A percentile compares a stretch with the other conserved stretches of the same genome.
Conservation (phyloP, 2,329 filamentous ascomycete species). For the Monosporascus sp. region DNA sequence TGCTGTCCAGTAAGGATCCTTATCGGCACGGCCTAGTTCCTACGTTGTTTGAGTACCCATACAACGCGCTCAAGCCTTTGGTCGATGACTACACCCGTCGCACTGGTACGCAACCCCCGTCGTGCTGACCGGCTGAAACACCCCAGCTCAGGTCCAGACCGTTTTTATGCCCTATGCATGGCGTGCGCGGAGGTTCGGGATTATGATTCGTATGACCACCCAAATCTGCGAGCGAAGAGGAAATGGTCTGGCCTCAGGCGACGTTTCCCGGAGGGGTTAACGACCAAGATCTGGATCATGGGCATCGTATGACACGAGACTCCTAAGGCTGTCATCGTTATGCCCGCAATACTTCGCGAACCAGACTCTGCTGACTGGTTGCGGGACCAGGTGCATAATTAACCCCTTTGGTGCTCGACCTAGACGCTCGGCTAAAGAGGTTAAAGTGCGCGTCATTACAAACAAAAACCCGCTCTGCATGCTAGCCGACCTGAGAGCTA, state of each 20-base stretch:
- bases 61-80: too few species aligned
- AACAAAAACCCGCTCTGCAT: constrained; percentile 9
- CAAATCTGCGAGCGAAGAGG: neutral
- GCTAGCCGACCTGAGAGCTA: neutral
- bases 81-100: neutral
- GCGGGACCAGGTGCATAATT: neutral
- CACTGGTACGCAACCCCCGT: neutral
- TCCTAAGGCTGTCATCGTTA: neutral
- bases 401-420: neutral
- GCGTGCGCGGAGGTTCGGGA: neutral
- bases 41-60: neutral
- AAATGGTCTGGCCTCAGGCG: neutral
- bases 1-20: neutral
- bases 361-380: neutral
- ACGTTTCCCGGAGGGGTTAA: neutral
- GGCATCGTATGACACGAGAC: neutral
- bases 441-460: constrained; percentile 17
- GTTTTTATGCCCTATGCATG: neutral
- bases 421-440: constrained; percentile 24
- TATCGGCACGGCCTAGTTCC: too few species aligned
- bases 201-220: neutral
- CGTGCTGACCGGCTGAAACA: neutral
- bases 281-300: neutral
- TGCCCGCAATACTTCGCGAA: neutral
- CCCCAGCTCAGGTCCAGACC: neutral